Conservation (phyloP, 1,284 basidiomycete species). For the Puccinia novopanici region DNA sequence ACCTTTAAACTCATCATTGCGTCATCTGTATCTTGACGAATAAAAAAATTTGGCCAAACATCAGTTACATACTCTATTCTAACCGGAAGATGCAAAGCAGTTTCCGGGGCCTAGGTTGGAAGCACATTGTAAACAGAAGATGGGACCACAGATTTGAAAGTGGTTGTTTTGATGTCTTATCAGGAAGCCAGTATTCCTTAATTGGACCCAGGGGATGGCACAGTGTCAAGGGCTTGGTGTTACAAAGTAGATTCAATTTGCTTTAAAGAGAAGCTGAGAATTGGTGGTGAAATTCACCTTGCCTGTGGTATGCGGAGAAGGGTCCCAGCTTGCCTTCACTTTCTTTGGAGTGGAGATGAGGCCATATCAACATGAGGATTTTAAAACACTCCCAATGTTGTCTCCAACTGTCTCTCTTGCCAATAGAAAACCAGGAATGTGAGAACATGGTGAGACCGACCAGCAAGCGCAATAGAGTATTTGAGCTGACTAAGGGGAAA, state of each 20-base stretch:
- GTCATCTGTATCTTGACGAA: constrained; percentile 32
- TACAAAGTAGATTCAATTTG: constrained; percentile 1
- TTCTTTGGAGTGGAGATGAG: neutral
- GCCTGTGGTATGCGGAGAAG: constrained; percentile 8
- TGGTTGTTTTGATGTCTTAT: constrained; percentile 94
- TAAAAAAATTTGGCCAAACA: constrained; percentile 55
- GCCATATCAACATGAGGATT: constrained; percentile 31
- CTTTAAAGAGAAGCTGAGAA: neutral
- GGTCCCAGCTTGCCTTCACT: neutral
- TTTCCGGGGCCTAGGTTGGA: constrained; percentile 58
- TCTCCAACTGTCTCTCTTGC: constrained; percentile 43
- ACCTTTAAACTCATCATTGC: constrained; percentile 19
- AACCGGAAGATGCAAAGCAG: constrained; percentile 56
- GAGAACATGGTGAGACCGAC: constrained; percentile 39
- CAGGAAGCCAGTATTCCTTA: constrained; percentile 94
- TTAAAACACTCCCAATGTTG: constrained; percentile 42
- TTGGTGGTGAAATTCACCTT: constrained; percentile 13
- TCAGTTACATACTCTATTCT: constrained; percentile 58
- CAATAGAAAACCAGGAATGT: constrained; percentile 47
- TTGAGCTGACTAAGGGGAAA: constrained; percentile 33
- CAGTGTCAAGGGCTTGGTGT: constrained; percentile 31
- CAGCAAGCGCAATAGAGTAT: constrained; percentile 29
- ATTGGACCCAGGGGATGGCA: constrained; percentile 67
- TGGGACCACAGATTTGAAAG: constrained; percentile 78
- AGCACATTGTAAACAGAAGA: constrained; percentile 59